Percentiles rank a stretch among this genome's conserved stretches.
Conservation (phyloP, 2,329 filamentous ascomycete species). For the Phialophora verrucosa region DNA sequence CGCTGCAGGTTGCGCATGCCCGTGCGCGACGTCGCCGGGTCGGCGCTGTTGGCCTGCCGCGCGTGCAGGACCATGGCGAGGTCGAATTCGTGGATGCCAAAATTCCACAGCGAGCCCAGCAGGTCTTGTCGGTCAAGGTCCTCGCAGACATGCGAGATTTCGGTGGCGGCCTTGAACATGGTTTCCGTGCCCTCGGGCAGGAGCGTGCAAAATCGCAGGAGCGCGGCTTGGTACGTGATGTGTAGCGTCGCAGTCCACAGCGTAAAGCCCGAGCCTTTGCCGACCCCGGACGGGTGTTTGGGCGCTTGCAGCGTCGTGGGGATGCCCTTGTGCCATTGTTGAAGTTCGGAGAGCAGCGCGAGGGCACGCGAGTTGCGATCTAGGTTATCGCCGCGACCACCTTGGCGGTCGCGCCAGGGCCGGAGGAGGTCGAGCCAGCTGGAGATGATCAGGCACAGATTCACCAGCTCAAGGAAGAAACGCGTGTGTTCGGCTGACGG, state of each 20-base stretch:
- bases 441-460: conserved; percentile 16
- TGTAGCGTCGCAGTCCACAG: no score
- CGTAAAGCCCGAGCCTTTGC: no score
- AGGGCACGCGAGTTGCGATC: conserved; percentile 10
- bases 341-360: conserved; percentile 7
- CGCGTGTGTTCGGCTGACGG: conserved; percentile 14
- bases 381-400: background rate
- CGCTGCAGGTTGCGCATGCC: conserved; percentile 13
- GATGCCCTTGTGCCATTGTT: conserved; percentile 9
- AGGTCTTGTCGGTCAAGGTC: no score
- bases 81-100: conserved; percentile 19
- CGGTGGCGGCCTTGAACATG: no score
- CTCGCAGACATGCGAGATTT: no score
- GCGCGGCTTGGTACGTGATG: no score
- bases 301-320: conserved; percentile 5
- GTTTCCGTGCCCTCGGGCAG: no score
- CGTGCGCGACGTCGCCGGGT: conserved; percentile 9
- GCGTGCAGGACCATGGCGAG: conserved; percentile 20
- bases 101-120: conserved; percentile 18
- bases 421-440: conserved; percentile 19
- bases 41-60: conserved; percentile 8
- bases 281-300: no score
- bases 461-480: conserved; percentile 11
- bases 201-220: no score
- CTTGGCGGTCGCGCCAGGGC: background rate